phyloP scores from a whole-genome alignment of 2,329 filamentous ascomycete genomes.

The Claviceps cyperi region DNA sequence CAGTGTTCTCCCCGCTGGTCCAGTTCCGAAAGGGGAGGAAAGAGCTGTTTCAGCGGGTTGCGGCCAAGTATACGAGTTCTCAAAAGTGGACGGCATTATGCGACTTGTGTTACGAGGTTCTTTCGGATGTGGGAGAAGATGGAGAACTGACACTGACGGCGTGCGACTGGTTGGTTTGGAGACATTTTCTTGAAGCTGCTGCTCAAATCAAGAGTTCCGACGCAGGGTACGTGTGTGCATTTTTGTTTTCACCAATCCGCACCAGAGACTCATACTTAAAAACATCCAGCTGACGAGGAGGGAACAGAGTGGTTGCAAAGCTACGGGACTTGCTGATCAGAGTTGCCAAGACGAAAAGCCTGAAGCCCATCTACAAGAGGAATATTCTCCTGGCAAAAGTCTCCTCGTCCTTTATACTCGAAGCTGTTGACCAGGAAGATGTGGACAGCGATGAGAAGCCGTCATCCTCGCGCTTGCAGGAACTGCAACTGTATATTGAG shows the following conservation, averaged over 20 bases:
- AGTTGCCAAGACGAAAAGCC: constrained; percentile 14
- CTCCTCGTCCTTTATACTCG: constrained; percentile 22
- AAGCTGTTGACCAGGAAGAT: constrained; percentile 16
- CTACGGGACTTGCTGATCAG: constrained; percentile 18
- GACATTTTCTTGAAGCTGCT: constrained; percentile 25
- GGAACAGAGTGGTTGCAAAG: constrained; percentile 12
- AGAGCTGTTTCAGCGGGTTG: constrained; percentile 28
- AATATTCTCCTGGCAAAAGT: constrained; percentile 25
- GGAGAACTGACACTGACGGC: constrained; percentile 27
- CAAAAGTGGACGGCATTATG: constrained; percentile 29
- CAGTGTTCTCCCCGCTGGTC: constrained; percentile 25
- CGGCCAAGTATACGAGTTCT: constrained; percentile 22
- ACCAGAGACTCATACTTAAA: background rate
- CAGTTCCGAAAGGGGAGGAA: constrained; percentile 34
- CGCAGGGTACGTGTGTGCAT: constrained; percentile 17
- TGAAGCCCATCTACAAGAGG: constrained; percentile 25
- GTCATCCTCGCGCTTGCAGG: constrained; percentile 17
- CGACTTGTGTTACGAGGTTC: constrained; percentile 27
- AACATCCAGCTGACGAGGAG: constrained; percentile 5
- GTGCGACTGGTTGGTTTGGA: constrained; percentile 29
- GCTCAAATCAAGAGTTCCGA: constrained; percentile 16
- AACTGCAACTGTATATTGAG: constrained; percentile 22
- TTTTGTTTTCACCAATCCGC: background rate
- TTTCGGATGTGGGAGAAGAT: constrained; percentile 23
- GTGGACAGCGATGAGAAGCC: constrained; percentile 14